Conservation (phyloP, 495 filamentous ascomycete genomes). For the Letharia columbiana region DNA sequence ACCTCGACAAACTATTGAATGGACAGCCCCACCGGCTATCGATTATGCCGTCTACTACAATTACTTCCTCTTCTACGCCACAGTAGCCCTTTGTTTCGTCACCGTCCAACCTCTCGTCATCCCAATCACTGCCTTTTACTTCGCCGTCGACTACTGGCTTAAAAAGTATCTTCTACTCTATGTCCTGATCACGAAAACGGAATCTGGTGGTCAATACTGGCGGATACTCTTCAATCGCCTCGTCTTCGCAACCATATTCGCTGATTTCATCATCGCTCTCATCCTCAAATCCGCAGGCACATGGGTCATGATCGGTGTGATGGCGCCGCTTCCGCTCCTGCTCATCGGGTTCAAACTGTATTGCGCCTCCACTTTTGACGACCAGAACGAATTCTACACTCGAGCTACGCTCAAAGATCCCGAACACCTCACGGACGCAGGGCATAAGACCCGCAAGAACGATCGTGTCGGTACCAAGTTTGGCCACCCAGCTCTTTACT, state of each 20-base stretch:
- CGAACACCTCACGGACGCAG: slow-evolving; percentile 43
- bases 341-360: slow-evolving; percentile 81
- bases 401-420: slow-evolving; percentile 49
- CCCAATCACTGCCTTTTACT: slow-evolving; percentile 86
- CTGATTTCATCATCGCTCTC: slow-evolving; percentile 71
- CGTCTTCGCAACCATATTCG: slow-evolving; percentile 70
- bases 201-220: slow-evolving; percentile 94
- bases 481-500: slow-evolving; percentile 85
- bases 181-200: slow-evolving; percentile 91
- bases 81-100: slow-evolving; percentile 78
- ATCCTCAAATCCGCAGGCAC: slow-evolving; percentile 53
- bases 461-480: slow-evolving; percentile 76
- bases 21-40: slow-evolving; percentile 85
- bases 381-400: slow-evolving; percentile 67
- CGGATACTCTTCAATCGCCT: slow-evolving; percentile 83
- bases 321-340: slow-evolving; percentile 72
- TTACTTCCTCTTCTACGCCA: slow-evolving; percentile 86
- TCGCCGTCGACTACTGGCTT: slow-evolving; percentile 72
- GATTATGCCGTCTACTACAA: slow-evolving; percentile 98
- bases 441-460: slow-evolving; percentile 44
- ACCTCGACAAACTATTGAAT: slow-evolving; percentile 84
- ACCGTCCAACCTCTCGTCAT: slow-evolving; percentile 83
- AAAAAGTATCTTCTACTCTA: slow-evolving; percentile 96
- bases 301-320: slow-evolving; percentile 51
- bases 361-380: slow-evolving; percentile 68